Evolutionary conservation across 345 rosid species (phyloP).

Genomic region (Eucalyptus tenuipes): DNA sequence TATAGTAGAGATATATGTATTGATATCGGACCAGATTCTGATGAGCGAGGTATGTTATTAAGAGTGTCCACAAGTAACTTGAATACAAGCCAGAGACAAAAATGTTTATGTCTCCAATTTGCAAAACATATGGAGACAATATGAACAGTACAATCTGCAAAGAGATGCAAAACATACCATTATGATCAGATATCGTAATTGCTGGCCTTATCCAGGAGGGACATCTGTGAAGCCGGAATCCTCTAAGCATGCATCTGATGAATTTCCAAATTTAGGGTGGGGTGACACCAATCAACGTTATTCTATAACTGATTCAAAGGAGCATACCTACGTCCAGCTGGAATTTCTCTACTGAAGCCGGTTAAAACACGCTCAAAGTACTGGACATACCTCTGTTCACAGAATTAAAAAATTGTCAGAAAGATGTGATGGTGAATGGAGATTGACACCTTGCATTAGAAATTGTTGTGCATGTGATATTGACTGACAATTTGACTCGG

Average conservation of each 20-base stretch:
- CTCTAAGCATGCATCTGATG: constrained; percentile 86
- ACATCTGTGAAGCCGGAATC: constrained; percentile 79
- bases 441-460: background rate
- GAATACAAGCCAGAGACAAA: background rate
- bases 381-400: constrained; percentile 66
- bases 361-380: constrained; percentile 55
- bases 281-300: background rate
- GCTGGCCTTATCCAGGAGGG: constrained; percentile 97
- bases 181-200: constrained; percentile 63
- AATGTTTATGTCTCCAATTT: background rate
- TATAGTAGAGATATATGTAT: background rate
- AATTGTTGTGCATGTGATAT: background rate
- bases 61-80: background rate
- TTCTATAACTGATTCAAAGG: background rate
- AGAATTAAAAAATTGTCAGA: background rate
- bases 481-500: constrained; percentile 93
- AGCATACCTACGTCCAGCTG: constrained; percentile 61
- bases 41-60: background rate
- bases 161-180: constrained; percentile 26
- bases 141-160: background rate
- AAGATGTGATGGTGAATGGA: background rate
- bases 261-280: background rate
- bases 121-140: background rate
- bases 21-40: background rate
- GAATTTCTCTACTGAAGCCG: constrained; percentile 48